Evolutionary conservation across 2,329 filamentous ascomycete species (phyloP), one percentile per base, ranked within the genome.

Genomic region (Xylariomycetidae sp.): DNA sequence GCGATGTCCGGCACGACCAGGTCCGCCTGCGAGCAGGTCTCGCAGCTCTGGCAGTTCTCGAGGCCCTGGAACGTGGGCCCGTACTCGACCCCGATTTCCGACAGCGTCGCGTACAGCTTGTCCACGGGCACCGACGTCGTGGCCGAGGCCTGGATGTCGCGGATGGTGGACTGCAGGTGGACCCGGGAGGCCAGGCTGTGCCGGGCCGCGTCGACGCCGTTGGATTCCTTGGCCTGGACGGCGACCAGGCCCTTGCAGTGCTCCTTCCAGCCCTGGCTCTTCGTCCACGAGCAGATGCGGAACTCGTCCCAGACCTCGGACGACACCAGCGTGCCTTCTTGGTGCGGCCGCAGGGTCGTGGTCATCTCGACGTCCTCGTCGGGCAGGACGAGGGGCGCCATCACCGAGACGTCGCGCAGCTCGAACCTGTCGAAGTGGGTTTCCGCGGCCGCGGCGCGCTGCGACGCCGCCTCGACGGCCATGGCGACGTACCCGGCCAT

Each of bases 251-350:
- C 72, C 31, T 65, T 61, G 48, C 74, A 78, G 46, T 80, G 69
- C 45, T 79, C 70, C 1, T 67, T 66, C 75, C 75, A 79, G 9
- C 69, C 67, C 25, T 68, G 61, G 10, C 54, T 61, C 10, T 62
- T 59, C 0, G 64, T 64, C 64, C 65, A 75, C 0, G 74, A 75
- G 28, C 64, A 71, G 17, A 79, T 70, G 2, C 62, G 55, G 53
- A 79, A 79, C 46, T 74, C 70, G 30, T 72, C 63, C 71, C 72
- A 76, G 3, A 55, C 49, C 19, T 67, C 65, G 0, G 65, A 67
- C 12, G 57, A 59, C 2, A 53, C 53, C 10, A 61, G 50, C 0
- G 58, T 61, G 4, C 62, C 60, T 42, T 70, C 67, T 34, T 55
- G 57, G 43, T 61, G 55, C 0, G 63, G 51, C 10, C 61, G 54